These are phyloP conservation scores for Bolboschoenus planiculmis DNA, from an alignment of 176 grass and related monocot genomes.

Conservation along the genomic window DNA sequence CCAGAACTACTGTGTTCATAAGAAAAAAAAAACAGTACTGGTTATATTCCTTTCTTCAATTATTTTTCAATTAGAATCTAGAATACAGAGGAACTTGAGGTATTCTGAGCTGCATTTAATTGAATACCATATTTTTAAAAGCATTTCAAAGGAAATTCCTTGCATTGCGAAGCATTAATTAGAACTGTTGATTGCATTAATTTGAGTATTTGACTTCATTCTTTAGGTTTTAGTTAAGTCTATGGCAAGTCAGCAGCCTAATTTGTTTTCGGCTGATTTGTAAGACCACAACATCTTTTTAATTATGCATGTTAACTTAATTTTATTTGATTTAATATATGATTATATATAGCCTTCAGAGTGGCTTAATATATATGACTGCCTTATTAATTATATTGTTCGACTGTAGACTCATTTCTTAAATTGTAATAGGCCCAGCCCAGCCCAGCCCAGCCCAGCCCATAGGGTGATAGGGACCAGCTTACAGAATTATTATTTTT, in stretches of 20 bases:
- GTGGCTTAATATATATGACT: too few species aligned
- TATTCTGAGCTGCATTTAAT: background rate
- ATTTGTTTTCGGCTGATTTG: background rate
- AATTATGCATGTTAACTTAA: too few species aligned
- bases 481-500: too few species aligned
- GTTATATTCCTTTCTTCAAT: background rate
- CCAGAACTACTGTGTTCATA: constrained; percentile 39
- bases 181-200: background rate
- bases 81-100: background rate
- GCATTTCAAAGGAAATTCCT: background rate
- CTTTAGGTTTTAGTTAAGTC: background rate
- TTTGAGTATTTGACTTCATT: background rate
- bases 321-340: too few species aligned
- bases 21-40: constrained; percentile 14
- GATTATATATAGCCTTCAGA: too few species aligned
- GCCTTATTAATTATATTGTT: too few species aligned
- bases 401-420: too few species aligned
- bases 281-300: background rate
- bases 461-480: too few species aligned
- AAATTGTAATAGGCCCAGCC: background rate
- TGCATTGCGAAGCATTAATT: background rate
- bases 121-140: background rate
- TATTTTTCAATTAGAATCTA: background rate
- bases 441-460: too few species aligned
- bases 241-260: background rate